A percentile compares a stretch with the other conserved stretches of the same genome.
Evolutionary conservation across 345 rosid genomes (phyloP).

Genomic region (Populus alba): DNA sequence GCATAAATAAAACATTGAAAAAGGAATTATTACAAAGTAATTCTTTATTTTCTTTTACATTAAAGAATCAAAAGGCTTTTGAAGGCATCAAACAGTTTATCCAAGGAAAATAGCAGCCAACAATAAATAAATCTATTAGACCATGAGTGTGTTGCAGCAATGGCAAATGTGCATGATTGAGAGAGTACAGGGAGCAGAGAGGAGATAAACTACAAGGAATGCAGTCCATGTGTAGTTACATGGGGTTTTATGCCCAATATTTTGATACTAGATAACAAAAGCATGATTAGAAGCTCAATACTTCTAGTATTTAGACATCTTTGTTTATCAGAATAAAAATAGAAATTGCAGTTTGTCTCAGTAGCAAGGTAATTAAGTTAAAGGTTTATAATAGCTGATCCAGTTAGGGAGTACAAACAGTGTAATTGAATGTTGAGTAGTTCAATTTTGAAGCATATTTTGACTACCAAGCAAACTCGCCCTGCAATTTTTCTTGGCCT

Average conservation of each 20-base stretch:
- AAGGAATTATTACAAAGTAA: not conserved
- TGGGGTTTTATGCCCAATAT: not conserved
- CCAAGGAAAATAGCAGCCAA: not conserved
- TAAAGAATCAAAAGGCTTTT: not conserved
- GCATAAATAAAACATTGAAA: slow-evolving; percentile 8
- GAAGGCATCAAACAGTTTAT: not conserved
- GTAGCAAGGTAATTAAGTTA: not conserved
- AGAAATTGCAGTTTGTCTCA: not conserved
- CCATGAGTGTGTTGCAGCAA: not conserved
- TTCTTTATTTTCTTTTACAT: not conserved
- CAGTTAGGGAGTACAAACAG: not conserved
- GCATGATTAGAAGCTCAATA: not conserved
- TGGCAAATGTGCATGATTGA: not conserved
- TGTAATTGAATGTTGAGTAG: not conserved
- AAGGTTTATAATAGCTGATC: not conserved
- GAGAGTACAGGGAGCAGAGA: not conserved
- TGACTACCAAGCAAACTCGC: not conserved
- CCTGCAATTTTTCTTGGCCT: not conserved
- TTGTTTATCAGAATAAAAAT: not conserved
- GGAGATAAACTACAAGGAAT: not conserved
- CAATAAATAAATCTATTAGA: not conserved
- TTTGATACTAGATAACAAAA: not conserved
- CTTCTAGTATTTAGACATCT: not conserved
- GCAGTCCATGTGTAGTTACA: not conserved
- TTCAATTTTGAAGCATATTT: not conserved